Percentiles rank a stretch among this genome's conserved stretches.
phyloP scores from a whole-genome alignment of 2,329 filamentous ascomycete genomes.

The Scedosporium apiospermum region DNA sequence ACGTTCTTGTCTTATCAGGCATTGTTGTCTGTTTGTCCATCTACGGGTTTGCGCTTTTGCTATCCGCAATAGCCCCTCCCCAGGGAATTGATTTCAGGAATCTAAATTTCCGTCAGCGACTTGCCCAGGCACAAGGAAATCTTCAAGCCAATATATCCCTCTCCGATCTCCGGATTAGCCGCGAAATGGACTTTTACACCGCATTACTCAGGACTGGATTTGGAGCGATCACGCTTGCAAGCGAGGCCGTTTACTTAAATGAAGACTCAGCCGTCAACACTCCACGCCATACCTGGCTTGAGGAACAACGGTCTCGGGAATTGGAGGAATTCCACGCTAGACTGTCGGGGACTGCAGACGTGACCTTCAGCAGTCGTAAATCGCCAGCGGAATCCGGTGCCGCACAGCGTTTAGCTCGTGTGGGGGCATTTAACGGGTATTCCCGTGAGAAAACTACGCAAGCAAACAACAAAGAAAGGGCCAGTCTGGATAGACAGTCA shows the following conservation, averaged over 20 bases:
- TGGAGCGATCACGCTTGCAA: slow-evolving; percentile 80
- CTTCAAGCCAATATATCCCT: slow-evolving; percentile 88
- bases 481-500: slow-evolving; percentile 28
- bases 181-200: slow-evolving; percentile 93
- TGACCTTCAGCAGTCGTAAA: too few species aligned
- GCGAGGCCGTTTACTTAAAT: slow-evolving; percentile 90
- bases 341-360: not conserved
- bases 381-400: slow-evolving; percentile 12
- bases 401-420: slow-evolving; percentile 22
- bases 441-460: slow-evolving; percentile 61
- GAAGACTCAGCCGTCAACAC: slow-evolving; percentile 72
- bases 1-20: slow-evolving; percentile 75
- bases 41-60: slow-evolving; percentile 64
- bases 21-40: slow-evolving; percentile 69
- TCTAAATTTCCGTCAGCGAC: slow-evolving; percentile 43
- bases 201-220: slow-evolving; percentile 81
- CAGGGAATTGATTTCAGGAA: slow-evolving; percentile 8
- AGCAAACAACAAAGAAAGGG: slow-evolving; percentile 30
- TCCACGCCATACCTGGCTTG: slow-evolving; percentile 76
- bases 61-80: slow-evolving; percentile 50
- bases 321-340: slow-evolving; percentile 46
- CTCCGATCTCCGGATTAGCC: slow-evolving; percentile 67
- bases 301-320: slow-evolving; percentile 75
- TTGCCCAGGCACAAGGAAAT: slow-evolving; percentile 68
- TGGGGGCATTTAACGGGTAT: slow-evolving; percentile 46